These are phyloP conservation scores for Limnomonas spitsbergensis DNA, from an alignment of 139 green algal genomes.

Conservation along the genomic window DNA sequence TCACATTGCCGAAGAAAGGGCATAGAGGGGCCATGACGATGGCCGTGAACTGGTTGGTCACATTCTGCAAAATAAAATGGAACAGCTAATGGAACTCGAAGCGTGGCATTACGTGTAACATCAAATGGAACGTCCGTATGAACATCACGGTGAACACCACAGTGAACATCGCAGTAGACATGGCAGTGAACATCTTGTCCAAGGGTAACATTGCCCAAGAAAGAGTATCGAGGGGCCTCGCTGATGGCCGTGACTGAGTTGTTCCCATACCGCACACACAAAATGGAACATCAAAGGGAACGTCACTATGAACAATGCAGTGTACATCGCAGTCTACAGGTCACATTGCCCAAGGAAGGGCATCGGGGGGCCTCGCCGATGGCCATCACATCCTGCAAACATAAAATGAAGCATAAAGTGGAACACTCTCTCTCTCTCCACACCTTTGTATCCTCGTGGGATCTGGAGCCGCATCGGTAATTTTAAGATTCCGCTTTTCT, in stretches of 20 bases:
- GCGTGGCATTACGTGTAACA: no score
- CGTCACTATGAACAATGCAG: no score
- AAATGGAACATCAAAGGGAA: no score
- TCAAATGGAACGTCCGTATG: no score
- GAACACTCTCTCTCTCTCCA: no score
- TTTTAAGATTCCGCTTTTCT: no score
- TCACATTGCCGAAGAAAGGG: slow-evolving; percentile 84
- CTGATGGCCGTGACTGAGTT: slow-evolving; percentile 78
- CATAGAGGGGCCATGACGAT: slow-evolving; percentile 53
- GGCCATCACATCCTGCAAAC: background rate
- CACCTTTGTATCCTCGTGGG: no score
- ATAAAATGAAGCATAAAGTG: no score
- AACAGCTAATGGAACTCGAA: no score
- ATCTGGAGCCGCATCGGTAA: no score
- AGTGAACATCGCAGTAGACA: no score
- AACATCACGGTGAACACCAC: no score
- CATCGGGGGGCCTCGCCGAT: slow-evolving; percentile 53
- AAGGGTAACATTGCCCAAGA: slow-evolving; percentile 81
- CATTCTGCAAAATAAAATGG: slow-evolving; percentile 1
- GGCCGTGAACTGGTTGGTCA: slow-evolving; percentile 33
- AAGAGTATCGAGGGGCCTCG: slow-evolving; percentile 53
- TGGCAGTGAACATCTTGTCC: slow-evolving; percentile 68
- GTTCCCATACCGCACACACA: slow-evolving; percentile 79
- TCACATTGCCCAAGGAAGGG: slow-evolving; percentile 83
- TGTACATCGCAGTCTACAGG: slow-evolving; percentile 59